These are phyloP conservation scores for Pseudocercospora cruenta DNA, from an alignment of 2,329 filamentous ascomycete genomes.

Conservation along the genomic window DNA sequence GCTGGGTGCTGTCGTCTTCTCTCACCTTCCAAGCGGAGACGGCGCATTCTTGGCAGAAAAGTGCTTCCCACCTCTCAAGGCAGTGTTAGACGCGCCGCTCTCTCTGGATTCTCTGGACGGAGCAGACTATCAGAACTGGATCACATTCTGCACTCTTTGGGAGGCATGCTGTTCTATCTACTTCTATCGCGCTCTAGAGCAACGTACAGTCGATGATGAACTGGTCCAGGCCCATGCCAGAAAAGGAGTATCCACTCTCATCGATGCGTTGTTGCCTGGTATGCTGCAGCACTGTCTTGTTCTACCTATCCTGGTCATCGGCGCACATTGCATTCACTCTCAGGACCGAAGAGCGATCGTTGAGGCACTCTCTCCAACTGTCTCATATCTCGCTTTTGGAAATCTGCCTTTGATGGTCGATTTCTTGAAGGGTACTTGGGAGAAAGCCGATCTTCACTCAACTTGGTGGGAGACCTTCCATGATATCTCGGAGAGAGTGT, in stretches of 20 bases:
- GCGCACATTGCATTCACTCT: constrained; percentile 15
- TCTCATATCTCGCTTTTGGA: constrained; percentile 21
- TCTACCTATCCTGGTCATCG: constrained; percentile 22
- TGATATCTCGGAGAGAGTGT: constrained; percentile 20
- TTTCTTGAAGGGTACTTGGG: constrained; percentile 20
- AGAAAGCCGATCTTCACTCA: constrained; percentile 10
- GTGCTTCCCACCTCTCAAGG: constrained; percentile 10
- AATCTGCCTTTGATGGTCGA: constrained; percentile 21
- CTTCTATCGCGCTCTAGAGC: constrained; percentile 15
- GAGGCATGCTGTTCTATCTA: constrained; percentile 18
- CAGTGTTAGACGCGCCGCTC: constrained; percentile 3
- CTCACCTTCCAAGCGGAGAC: constrained; percentile 4
- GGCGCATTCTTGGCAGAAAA: constrained; percentile 8
- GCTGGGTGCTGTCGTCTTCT: constrained; percentile 13
- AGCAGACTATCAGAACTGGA: constrained; percentile 7
- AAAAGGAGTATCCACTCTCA: constrained; percentile 16
- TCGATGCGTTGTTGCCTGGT: constrained; percentile 11
- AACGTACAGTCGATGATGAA: constrained; percentile 10
- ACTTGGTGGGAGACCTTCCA: constrained; percentile 25
- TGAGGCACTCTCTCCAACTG: constrained; percentile 17
- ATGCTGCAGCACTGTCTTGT: constrained; percentile 25
- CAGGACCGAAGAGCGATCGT: constrained; percentile 15
- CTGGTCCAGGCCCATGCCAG: constrained; percentile 16
- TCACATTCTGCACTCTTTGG: constrained; percentile 9
- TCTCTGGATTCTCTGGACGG: not conserved